Evolutionary conservation across 192 early-diverging fungal genomes (phyloP), one percentile per base, ranked within the genome.

Genomic region (Backusella tarrabulga): DNA sequence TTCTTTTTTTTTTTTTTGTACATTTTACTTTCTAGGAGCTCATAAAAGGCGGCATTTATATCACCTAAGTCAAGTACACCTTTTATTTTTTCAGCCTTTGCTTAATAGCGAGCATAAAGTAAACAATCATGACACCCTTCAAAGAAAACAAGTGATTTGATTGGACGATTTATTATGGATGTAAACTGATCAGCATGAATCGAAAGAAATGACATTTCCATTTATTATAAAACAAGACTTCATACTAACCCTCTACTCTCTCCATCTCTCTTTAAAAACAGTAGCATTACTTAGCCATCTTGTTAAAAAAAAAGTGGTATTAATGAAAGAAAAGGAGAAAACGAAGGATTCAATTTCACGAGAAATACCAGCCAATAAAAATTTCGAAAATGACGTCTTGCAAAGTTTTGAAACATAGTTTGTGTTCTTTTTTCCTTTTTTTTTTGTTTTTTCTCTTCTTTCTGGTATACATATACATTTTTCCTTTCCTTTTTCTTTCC

Each of bases 401-500:
- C 54, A 60, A 60, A 60, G 54, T 50, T 50, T 50, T 50, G 46
- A 50, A 50, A 50, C 46, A 50, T 50, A n/a, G 19, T 7, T 17
- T n/a, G 46, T 50, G 17, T 50, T 17, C 17, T 50, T 50, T n/a
- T 21, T 50, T 50, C 19, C 21, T 50, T 50, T 4, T 15, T 44
- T 44, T 15, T 44, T 44, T 40, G 3, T 44, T 0, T 4, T 44
- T 44, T 44, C 4, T 44, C 42, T 44, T 44, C 42, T 44, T 44
- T 44, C 42, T 44, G 17, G 17, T 14, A 44, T 44, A 44, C 42
- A 23, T 60, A 36, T 68, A 68, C 41, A 3, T 36, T 8, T 35
- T 34, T 60, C 34, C 68, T 71, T 76, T 73, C 60, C 21, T 54
- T 67, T 26, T 44, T 50, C 63, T 54, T 29, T 68, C 17, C 12